Conservation (phyloP, 495 filamentous ascomycete genomes). For the Trypethelium eluteriae region DNA sequence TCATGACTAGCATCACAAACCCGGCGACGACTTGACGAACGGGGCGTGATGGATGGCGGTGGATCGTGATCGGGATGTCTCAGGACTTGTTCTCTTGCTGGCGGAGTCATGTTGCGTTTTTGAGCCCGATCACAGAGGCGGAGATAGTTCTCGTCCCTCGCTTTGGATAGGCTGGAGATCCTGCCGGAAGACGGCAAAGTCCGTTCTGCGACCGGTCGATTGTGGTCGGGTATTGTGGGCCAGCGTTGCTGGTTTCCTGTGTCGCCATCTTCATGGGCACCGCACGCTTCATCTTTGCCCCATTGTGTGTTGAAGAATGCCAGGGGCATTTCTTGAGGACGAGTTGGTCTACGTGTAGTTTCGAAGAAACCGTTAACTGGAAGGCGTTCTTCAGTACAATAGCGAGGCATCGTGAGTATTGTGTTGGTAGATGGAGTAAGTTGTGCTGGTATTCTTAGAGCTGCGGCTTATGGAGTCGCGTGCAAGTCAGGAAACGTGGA, state of each 20-base stretch:
- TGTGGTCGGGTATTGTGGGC: neutral
- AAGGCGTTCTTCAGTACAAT: neutral
- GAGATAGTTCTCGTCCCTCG: neutral
- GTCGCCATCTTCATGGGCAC: neutral
- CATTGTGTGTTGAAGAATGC: constrained; percentile 11
- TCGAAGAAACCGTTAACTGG: neutral
- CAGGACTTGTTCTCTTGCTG: neutral
- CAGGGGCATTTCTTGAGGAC: constrained; percentile 7
- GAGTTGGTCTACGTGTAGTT: neutral
- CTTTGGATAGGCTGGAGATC: neutral
- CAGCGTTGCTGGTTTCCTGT: neutral
- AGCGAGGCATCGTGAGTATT: neutral
- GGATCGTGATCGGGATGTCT: neutral
- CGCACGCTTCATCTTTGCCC: constrained; percentile 1
- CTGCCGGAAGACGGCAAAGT: neutral
- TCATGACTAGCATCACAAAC: neutral
- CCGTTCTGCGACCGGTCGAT: neutral
- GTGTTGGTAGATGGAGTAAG: neutral
- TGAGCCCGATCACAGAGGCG: neutral
- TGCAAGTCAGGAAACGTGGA: no score
- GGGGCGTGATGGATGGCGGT: neutral
- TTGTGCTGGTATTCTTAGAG: neutral
- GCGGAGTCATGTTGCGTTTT: neutral
- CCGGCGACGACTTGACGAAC: neutral
- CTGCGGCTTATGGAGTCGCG: neutral